Base-by-base conservation (phyloP, 352 stramenopile genomes). In the Phytophthora cryptogea region DNA sequence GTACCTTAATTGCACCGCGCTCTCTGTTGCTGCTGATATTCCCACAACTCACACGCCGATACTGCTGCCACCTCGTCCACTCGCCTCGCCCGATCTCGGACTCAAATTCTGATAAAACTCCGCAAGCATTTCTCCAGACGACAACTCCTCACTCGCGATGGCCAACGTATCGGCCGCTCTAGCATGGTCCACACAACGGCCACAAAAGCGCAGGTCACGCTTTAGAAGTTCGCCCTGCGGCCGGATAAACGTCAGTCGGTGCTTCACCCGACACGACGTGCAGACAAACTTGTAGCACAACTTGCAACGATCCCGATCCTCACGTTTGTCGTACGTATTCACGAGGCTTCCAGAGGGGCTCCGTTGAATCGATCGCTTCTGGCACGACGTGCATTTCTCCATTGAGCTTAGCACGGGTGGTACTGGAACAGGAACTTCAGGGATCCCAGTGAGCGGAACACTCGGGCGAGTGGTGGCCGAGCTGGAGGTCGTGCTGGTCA, bases 261-360 rank as follows among this genome's bases (percentile, higher is more conserved):
- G 49, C 36, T 70, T 69, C 11, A 76, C 54, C 8, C 50, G 44
- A n/a, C 67, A 76, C 5, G 67, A 66, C 14, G 59, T 63, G 43
- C 67, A 76, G 9, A 76, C 63, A 35, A 62, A 76, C 26, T 59
- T 56, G 31, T 64, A 63, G 58, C 68, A 80, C 13, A 78, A 16
- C 13, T 64, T 63, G 31, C 71, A 80, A 26, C 51, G 48, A 10
- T 60, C 40, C 10, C 58, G 57, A 47, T 64, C 63, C 28, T 39
- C 31, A 5, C 39, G 62, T 14, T 70, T 66, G 32, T 59, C 52
- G 56, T 51, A 63, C 26, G 55, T 59, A 56, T 51, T 60, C 3
- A 40, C 35, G 17, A 63, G 46, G 33, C 40, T 63, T 11, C 51
- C 52, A 10, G 31, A 47, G 4, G 57, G 51, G 0, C 42, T 55